Percentiles rank a stretch among this genome's conserved stretches.
Conservation (phyloP, 176 grass and related monocot species). For the Cenchrus americanus region DNA sequence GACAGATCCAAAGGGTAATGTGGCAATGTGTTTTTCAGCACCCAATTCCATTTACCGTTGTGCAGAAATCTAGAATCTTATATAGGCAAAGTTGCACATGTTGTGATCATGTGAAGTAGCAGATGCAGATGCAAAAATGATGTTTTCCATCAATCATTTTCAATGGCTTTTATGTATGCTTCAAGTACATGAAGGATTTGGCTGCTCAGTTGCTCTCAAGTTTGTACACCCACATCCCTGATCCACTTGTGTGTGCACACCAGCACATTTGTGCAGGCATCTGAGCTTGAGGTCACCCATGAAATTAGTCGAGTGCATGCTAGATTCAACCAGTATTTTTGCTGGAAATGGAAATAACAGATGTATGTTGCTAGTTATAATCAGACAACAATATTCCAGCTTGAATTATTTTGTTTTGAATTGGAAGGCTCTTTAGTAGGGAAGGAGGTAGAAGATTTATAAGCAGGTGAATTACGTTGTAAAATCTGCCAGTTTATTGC, state of each 20-base stretch:
- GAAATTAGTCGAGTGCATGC: neutral
- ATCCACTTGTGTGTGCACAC: neutral
- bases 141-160: conserved; percentile 6
- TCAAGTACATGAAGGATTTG: neutral
- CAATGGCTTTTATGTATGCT: neutral
- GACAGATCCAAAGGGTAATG: neutral
- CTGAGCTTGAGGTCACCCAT: neutral
- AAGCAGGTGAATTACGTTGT: too few relatives aligned
- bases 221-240: neutral
- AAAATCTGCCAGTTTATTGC: neutral
- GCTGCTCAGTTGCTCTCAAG: neutral
- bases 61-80: neutral
- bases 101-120: neutral
- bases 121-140: neutral
- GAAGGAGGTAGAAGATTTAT: neutral
- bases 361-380: neutral
- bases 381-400: neutral
- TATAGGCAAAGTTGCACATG: neutral
- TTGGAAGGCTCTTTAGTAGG: neutral
- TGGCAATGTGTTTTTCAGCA: neutral
- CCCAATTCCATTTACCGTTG: neutral
- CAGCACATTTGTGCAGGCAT: neutral
- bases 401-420: neutral
- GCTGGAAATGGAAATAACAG: neutral
- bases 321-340: neutral